phyloP scores from a whole-genome alignment of 1,139 yeast genomes.

The Debaryomyces sp. region DNA sequence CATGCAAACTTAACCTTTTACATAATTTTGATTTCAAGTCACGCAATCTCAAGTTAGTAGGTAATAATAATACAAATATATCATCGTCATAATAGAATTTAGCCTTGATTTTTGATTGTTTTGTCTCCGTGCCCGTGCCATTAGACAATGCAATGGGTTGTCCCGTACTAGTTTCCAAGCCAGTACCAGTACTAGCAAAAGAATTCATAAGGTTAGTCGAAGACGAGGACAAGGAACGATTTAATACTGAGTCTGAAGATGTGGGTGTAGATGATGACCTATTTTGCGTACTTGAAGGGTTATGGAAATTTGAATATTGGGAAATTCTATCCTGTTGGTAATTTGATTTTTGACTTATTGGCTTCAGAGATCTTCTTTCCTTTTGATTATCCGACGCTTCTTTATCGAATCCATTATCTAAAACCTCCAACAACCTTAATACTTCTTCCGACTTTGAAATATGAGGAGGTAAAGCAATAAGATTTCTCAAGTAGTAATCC shows the following conservation, averaged over 20 bases:
- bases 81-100: slow-evolving; percentile 90
- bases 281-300: slow-evolving; percentile 13
- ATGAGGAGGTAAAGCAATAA: slow-evolving; percentile 74
- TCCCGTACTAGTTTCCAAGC: slow-evolving; percentile 4
- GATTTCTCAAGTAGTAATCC: slow-evolving; percentile 77
- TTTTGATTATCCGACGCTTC: slow-evolving; percentile 28
- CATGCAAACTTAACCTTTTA: slow-evolving; percentile 55
- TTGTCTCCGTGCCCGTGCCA: slow-evolving; percentile 6
- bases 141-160: slow-evolving; percentile 4
- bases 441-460: slow-evolving; percentile 75
- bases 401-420: slow-evolving; percentile 64
- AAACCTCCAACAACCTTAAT: slow-evolving; percentile 66
- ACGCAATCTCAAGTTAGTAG: slow-evolving; percentile 57
- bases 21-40: slow-evolving; percentile 67
- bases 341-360: slow-evolving; percentile 43
- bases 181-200: slow-evolving; percentile 7
- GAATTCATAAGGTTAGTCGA: slow-evolving; percentile 15
- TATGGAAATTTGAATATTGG: slow-evolving; percentile 40
- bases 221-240: slow-evolving; percentile 18
- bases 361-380: slow-evolving; percentile 36
- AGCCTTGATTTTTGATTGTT: slow-evolving; percentile 53
- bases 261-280: slow-evolving; percentile 31
- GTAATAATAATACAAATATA: slow-evolving; percentile 82
- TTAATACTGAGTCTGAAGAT: slow-evolving; percentile 26
- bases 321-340: slow-evolving; percentile 48